Conservation (phyloP, 129 eudicot genomes). For the Flaveria robusta region DNA sequence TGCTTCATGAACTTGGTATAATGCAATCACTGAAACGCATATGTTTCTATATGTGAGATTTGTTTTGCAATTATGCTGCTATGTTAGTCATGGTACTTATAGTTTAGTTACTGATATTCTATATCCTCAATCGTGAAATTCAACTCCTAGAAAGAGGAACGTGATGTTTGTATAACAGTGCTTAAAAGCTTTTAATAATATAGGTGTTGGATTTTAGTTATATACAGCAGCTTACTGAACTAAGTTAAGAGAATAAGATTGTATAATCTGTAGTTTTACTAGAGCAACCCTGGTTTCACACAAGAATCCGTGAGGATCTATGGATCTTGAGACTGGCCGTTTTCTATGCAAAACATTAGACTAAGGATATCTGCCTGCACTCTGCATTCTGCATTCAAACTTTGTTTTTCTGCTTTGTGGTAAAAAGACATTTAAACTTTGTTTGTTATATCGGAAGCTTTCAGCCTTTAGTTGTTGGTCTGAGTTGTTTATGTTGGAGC, state of each 20-base stretch:
- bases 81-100: neutral
- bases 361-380: slow-evolving; percentile 3
- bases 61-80: slow-evolving; percentile 17
- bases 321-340: neutral
- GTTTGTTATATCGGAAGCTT: slow-evolving; percentile 8
- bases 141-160: neutral
- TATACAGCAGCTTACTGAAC: slow-evolving; percentile 3
- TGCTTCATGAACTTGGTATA: slow-evolving; percentile 94
- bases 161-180: neutral
- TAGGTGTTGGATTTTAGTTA: neutral
- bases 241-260: neutral
- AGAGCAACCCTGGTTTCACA: slow-evolving; percentile 16
- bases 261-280: slow-evolving; percentile 9
- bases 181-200: neutral
- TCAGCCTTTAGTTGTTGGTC: slow-evolving; percentile 4
- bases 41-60: slow-evolving; percentile 27
- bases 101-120: slow-evolving; percentile 5
- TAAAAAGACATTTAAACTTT: neutral
- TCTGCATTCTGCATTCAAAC: slow-evolving; percentile 13
- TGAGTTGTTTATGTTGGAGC: slow-evolving; percentile 3
- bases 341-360: neutral
- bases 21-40: neutral
- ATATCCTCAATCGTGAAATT: neutral
- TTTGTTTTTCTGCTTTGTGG: neutral
- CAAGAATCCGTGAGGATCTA: neutral